These are phyloP conservation scores for Aspergillus phoenicis DNA, from an alignment of 2,329 filamentous ascomycete genomes.

Conservation along the genomic window DNA sequence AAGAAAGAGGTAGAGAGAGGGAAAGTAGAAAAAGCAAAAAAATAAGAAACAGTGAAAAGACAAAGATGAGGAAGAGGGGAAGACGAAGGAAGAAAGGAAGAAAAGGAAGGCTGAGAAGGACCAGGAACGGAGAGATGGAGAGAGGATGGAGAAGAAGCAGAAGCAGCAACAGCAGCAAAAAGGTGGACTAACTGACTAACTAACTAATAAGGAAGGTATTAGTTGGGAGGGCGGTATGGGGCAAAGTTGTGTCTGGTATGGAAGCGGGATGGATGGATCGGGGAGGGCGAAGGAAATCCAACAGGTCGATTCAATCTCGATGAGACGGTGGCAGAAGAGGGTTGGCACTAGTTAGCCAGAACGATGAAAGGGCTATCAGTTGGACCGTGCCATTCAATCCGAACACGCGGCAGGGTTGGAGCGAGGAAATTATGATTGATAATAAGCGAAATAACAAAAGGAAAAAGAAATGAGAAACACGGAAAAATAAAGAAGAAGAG, in stretches of 20 bases:
- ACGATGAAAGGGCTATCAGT: constrained; percentile 2
- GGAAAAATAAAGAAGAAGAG: constrained; percentile 4
- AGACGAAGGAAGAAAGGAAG: constrained; percentile 12
- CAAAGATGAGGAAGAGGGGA: constrained; percentile 11
- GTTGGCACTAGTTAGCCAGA: constrained; percentile 1
- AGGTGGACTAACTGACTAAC: too few relatives aligned
- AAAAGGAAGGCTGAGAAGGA: constrained; percentile 7
- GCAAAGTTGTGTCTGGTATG: too few relatives aligned
- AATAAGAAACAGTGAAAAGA: constrained; percentile 11
- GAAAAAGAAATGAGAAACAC: not conserved
- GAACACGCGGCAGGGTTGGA: not conserved
- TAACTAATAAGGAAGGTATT: not conserved
- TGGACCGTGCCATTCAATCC: constrained; percentile 5
- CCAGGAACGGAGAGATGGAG: not conserved
- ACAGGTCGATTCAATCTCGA: constrained; percentile 15
- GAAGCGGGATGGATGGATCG: constrained; percentile 4
- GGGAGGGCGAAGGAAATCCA: not conserved
- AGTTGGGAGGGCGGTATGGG: too few relatives aligned
- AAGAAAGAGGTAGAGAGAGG: constrained; percentile 21
- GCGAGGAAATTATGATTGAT: not conserved
- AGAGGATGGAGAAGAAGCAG: not conserved
- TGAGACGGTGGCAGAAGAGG: constrained; percentile 16
- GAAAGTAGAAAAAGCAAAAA: constrained; percentile 13
- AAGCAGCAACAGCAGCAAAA: too few relatives aligned
- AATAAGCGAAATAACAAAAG: not conserved